Evolutionary conservation across 805 yeast species (phyloP), one percentile per base, ranked within the genome.

Genomic region (Yarrowia phangngaensis): DNA sequence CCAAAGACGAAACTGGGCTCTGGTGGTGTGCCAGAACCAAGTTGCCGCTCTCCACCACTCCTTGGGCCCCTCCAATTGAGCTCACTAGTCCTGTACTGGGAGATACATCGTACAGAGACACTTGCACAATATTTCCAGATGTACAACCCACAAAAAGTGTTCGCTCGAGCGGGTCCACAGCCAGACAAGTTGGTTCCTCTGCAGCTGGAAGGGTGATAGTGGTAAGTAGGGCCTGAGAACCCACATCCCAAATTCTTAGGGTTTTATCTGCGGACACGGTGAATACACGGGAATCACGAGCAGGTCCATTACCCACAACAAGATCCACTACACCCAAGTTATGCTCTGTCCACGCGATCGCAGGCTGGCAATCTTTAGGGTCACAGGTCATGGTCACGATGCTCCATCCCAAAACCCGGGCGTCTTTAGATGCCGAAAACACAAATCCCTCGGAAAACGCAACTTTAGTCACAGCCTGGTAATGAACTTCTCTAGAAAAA

Each of bases 141-240:
- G 65, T 58, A 12, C 82, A 64, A 1, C 95, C 97, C 6, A 75
- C 76, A 60, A 83, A 90, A 1, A 84, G 51, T 2, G 79, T 72
- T 57, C 97, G 71, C 58, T 80, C 85, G 0, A 89, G 86, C 1
- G 94, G 87, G 63, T 90, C 97, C 5, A 76, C 66, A 0, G 78
- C 72, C 5, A 90, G 50, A 14, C 82, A 66, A 19, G 73, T 72
- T 8, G 85, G 73, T 0, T 82, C 73, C 14, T 64, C 60, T 6
- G 40, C 31, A 4, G 48, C 48, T 3, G 81, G 76, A 19, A 82
- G 64, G n/a, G 88, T 80, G 59, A 85, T 80, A 0, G 95, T 86
- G 7, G 87, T 73, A 14, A 84, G 62, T 26, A 83, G 65, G 23
- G 64, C 61, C 30, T 70, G 65, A 8, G 67, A 56, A 13, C 64